Percentiles rank a stretch among this genome's conserved stretches.
These are phyloP conservation scores for Aspergillus intermedius DNA, from an alignment of 2,329 filamentous ascomycete genomes.

Conservation along the genomic window DNA sequence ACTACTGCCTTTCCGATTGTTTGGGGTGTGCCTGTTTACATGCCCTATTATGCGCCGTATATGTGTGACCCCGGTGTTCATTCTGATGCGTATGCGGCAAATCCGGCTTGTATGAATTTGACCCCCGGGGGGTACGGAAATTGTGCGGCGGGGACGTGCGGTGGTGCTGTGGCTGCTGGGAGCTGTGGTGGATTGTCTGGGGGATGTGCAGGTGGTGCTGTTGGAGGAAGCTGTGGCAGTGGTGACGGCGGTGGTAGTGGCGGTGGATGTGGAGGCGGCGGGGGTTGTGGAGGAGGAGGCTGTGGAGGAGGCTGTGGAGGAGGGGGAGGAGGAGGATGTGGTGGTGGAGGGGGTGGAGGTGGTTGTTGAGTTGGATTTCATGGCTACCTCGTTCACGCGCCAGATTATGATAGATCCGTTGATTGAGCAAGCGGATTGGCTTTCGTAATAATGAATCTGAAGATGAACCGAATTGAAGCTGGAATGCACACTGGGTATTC, in stretches of 20 bases:
- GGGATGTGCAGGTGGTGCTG: constrained; percentile 32
- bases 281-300: background rate
- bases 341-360: background rate
- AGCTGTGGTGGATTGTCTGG: constrained; percentile 31
- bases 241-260: constrained; percentile 37
- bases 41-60: constrained; percentile 44
- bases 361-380: background rate
- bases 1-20: constrained; percentile 28
- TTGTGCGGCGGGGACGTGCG: constrained; percentile 43
- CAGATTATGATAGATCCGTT: background rate
- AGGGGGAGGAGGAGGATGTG: background rate
- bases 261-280: constrained; percentile 7
- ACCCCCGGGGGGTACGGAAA: constrained; percentile 37
- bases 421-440: too few relatives aligned
- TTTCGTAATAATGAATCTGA: background rate
- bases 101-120: constrained; percentile 42
- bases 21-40: constrained; percentile 41
- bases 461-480: background rate
- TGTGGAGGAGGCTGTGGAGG: background rate
- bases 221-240: constrained; percentile 40
- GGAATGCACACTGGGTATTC: background rate
- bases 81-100: constrained; percentile 36
- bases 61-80: constrained; percentile 39
- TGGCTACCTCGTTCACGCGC: background rate
- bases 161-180: constrained; percentile 39